Percentiles rank a stretch among this genome's conserved stretches.
phyloP scores from a whole-genome alignment of 768 basidiomycete genomes.

The Gelatoporia subvermispora region DNA sequence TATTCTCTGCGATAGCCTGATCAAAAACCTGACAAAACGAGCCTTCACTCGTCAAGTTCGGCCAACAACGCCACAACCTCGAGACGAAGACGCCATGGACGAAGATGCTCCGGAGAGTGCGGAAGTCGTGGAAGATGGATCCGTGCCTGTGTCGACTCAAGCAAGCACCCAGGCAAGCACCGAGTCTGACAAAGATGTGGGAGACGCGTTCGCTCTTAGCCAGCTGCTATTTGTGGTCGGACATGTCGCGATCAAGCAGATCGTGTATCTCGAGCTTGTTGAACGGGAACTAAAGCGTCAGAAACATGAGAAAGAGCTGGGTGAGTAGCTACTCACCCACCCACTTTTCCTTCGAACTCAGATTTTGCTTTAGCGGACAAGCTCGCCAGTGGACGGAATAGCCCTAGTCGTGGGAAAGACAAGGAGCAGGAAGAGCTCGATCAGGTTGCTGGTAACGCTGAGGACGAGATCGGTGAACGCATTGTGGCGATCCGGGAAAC shows the following conservation, averaged over 20 bases:
- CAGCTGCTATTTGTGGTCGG: constrained; percentile 96
- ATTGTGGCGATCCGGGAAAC: constrained; percentile 80
- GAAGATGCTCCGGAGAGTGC: constrained; percentile 32
- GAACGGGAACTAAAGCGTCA: constrained; percentile 96
- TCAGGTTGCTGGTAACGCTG: constrained; percentile 94
- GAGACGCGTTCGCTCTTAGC: constrained; percentile 83
- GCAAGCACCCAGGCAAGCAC: constrained; percentile 3
- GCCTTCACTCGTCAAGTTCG: constrained; percentile 48
- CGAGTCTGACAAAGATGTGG: constrained; percentile 43
- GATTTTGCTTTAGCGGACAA: constrained; percentile 50
- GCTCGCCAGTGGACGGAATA: constrained; percentile 36
- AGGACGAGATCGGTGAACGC: constrained; percentile 96
- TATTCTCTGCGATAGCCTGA: constrained; percentile 68
- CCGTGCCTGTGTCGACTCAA: constrained; percentile 1
- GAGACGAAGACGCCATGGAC: constrained; percentile 49
- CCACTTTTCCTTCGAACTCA: neutral
- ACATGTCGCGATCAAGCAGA: constrained; percentile 96
- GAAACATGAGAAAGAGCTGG: constrained; percentile 82
- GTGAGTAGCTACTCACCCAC: constrained; percentile 35
- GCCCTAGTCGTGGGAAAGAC: constrained; percentile 31
- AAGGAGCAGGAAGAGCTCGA: constrained; percentile 84
- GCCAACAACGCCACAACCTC: constrained; percentile 19
- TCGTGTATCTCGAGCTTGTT: constrained; percentile 91
- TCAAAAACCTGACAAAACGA: constrained; percentile 73
- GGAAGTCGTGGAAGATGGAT: constrained; percentile 27